A percentile compares a stretch with the other conserved stretches of the same genome.
These are phyloP conservation scores for Penicillium polonicum DNA, from an alignment of 2,329 filamentous ascomycete species.

Conservation along the genomic window DNA sequence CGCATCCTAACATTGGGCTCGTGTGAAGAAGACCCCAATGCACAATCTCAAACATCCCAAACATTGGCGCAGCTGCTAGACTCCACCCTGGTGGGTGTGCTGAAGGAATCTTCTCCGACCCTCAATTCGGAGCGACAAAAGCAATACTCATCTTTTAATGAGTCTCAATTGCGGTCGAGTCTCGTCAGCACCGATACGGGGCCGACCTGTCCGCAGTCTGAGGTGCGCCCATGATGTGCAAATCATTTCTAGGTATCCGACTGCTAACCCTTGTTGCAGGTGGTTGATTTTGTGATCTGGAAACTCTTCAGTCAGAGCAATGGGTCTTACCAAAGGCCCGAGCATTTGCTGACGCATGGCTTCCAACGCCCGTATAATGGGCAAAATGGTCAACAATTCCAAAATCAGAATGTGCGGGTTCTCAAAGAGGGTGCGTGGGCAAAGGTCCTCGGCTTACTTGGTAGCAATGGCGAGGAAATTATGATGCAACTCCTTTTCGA, in stretches of 20 bases:
- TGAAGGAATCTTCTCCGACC: slow-evolving; percentile 33
- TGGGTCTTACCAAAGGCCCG: slow-evolving; percentile 54
- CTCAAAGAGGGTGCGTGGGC: slow-evolving; percentile 75
- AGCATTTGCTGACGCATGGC: slow-evolving; percentile 81
- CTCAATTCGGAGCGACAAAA: slow-evolving; percentile 47
- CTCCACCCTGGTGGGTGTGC: slow-evolving; percentile 63
- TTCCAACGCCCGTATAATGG: slow-evolving; percentile 55
- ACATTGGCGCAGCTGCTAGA: slow-evolving; percentile 63
- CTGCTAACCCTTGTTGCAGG: slow-evolving; percentile 46
- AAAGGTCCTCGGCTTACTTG: slow-evolving; percentile 69
- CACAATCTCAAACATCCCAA: slow-evolving; percentile 8
- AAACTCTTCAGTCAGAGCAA: slow-evolving; percentile 64
- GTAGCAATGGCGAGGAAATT: slow-evolving; percentile 69
- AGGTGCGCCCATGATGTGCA: slow-evolving; percentile 50
- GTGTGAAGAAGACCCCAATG: slow-evolving; percentile 1
- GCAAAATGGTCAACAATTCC: slow-evolving; percentile 47
- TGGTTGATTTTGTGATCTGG: slow-evolving; percentile 77
- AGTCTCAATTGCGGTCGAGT: slow-evolving; percentile 52
- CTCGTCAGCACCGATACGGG: slow-evolving; percentile 36
- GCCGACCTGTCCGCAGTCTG: slow-evolving; percentile 58
- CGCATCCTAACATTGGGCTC: slow-evolving; percentile 39
- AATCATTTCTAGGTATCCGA: slow-evolving; percentile 7
- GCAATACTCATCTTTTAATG: slow-evolving; percentile 62
- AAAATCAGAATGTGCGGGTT: slow-evolving; percentile 67
- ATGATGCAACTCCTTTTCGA: slow-evolving; percentile 76